Evolutionary conservation across 306 rosid genomes (phyloP).

Genomic region (Rosa chinensis): DNA sequence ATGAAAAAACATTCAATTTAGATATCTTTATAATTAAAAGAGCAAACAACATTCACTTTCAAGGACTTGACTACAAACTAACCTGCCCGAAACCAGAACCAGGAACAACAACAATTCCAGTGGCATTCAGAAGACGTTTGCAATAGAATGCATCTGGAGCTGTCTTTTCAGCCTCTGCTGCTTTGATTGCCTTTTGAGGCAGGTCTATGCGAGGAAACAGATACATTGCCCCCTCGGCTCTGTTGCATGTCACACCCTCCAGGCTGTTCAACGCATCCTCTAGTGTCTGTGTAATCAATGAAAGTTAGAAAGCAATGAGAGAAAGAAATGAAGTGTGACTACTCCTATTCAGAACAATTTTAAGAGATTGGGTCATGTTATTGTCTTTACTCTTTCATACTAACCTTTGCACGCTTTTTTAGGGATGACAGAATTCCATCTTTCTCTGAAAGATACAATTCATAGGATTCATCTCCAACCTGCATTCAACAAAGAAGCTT

Average conservation of each 20-base stretch:
- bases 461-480: slow-evolving; percentile 92
- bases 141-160: slow-evolving; percentile 84
- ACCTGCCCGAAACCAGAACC: slow-evolving; percentile 98
- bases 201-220: slow-evolving; percentile 66
- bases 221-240: slow-evolving; percentile 95
- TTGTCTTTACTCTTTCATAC: slow-evolving; percentile 25
- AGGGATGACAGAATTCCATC: slow-evolving; percentile 77
- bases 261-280: slow-evolving; percentile 73
- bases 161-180: slow-evolving; percentile 60
- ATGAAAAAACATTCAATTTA: slow-evolving; percentile 1
- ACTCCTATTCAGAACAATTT: background rate
- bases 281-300: slow-evolving; percentile 40
- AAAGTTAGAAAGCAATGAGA: background rate
- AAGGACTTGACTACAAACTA: slow-evolving; percentile 23
- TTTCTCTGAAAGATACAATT: slow-evolving; percentile 65
- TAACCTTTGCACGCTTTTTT: slow-evolving; percentile 87
- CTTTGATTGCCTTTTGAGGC: slow-evolving; percentile 74
- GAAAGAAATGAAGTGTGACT: background rate
- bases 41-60: background rate
- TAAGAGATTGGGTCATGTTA: background rate
- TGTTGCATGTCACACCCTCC: slow-evolving; percentile 86
- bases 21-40: background rate
- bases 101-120: slow-evolving; percentile 85
- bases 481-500: slow-evolving; percentile 35
- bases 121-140: slow-evolving; percentile 64